Base-by-base conservation (phyloP, 768 basidiomycete genomes). In the Coprinopsis sp. region DNA sequence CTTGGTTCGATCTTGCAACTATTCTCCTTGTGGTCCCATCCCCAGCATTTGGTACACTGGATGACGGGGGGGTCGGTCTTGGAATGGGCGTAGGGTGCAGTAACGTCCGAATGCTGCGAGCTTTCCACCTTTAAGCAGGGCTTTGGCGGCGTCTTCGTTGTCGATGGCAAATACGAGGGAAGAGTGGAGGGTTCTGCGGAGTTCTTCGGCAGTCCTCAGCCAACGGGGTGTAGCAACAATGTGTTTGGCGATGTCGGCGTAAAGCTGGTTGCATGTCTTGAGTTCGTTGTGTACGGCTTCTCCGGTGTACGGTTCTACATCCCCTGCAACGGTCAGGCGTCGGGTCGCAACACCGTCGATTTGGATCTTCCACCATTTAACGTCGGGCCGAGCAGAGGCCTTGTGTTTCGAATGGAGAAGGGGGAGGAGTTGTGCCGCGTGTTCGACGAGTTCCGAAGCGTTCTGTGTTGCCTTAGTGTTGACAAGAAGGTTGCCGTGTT, bases 31-130 rank as follows among this genome's bases (percentile, higher is more conserved):
- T 54, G 53, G 37, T 46, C 44, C 6, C 31, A 46, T 8, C 43
- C 30, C 53, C 53, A 54, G 47, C 50, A 54, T 21, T 54, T 54
- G n/a, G 25, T 46, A 44, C 54, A 52, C 29, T 55, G 54, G 3
- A 44, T 19, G 6, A 52, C 47, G n/a, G 4, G 51, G 51, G 0
- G 54, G 51, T 12, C 51, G 37, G 21, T 55, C 51, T 38, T 55
- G 54, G 44, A 37, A 37, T 37, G 36, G 36, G 36, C 36, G 36
- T 8, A 37, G 36, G 10, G 21, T 23, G 39, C 39, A 41, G 22
- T 23, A 23, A 22, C 22, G 39, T 16, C 39, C 22, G 18, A 41
- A 41, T 8, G 22, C 39, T 8, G 22, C 39, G 7, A 41, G 12
- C 22, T 41, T 28, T 7, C 6, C 27, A 6, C 10, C 25, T n/a